These are phyloP conservation scores for Penicillium sp. DNA, from an alignment of 2,329 filamentous ascomycete species.

Conservation along the genomic window DNA sequence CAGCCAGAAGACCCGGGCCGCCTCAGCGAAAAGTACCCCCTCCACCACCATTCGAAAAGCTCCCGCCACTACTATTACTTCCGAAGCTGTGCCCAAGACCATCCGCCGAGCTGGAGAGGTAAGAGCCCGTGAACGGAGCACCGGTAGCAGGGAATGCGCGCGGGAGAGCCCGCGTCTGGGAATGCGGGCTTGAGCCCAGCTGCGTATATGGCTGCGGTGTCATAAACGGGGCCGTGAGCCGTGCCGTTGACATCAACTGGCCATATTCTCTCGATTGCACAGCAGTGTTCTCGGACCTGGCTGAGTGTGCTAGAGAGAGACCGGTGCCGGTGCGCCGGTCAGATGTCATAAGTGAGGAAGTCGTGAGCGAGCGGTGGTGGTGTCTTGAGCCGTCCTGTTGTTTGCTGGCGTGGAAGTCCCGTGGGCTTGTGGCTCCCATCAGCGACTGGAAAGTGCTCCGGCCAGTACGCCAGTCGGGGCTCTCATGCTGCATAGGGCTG, in stretches of 20 bases:
- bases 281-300: constrained; percentile 15
- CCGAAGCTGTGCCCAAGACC: constrained; percentile 4
- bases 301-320: constrained; percentile 19
- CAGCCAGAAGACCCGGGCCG: constrained; percentile 12
- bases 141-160: constrained; percentile 3
- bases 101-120: constrained; percentile 14
- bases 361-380: constrained; percentile 38
- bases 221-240: constrained; percentile 14
- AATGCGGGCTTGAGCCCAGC: not conserved
- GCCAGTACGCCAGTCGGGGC: not conserved
- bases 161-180: constrained; percentile 8
- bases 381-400: constrained; percentile 19
- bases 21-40: constrained; percentile 27
- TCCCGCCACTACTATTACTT: constrained; percentile 6
- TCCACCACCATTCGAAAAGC: constrained; percentile 1
- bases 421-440: constrained; percentile 7
- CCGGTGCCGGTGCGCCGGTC: constrained; percentile 11
- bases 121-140: constrained; percentile 9
- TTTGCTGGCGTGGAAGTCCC: not conserved
- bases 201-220: constrained; percentile 20
- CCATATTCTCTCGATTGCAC: constrained; percentile 1
- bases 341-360: constrained; percentile 27
- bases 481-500: constrained; percentile 10
- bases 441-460: constrained; percentile 6
- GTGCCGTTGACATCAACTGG: constrained; percentile 8